Conservation (phyloP, 2,329 filamentous ascomycete genomes). For the Penicillium expansum region DNA sequence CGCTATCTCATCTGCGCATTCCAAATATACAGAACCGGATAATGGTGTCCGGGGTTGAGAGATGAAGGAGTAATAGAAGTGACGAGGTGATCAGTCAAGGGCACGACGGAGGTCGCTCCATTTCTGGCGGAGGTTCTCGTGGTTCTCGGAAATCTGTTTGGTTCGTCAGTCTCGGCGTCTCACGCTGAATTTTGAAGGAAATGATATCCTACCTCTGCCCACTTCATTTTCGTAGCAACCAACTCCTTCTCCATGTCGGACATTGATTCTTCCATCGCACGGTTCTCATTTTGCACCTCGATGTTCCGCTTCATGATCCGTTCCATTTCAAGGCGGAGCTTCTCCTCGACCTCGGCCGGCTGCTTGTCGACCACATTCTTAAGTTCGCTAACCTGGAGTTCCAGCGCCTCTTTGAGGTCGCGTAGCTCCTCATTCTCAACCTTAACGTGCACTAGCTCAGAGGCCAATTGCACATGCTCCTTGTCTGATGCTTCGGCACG, state of each 20-base stretch:
- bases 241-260: constrained; percentile 87
- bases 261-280: constrained; percentile 82
- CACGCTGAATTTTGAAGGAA: not conserved
- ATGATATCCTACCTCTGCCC: constrained; percentile 75
- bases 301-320: constrained; percentile 87
- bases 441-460: constrained; percentile 86
- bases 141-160: constrained; percentile 61
- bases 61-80: not conserved
- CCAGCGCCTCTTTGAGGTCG: constrained; percentile 85
- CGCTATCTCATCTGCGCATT: constrained; percentile 4
- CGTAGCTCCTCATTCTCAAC: constrained; percentile 87
- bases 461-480: constrained; percentile 87
- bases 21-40: constrained; percentile 23
- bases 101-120: constrained; percentile 69
- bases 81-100: constrained; percentile 40
- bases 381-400: constrained; percentile 79
- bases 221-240: constrained; percentile 90
- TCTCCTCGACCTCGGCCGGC: constrained; percentile 79
- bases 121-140: constrained; percentile 72
- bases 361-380: constrained; percentile 85
- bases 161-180: not conserved
- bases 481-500: constrained; percentile 82
- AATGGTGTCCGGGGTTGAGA: not conserved
- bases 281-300: constrained; percentile 92
- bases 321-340: constrained; percentile 81